Conservation (phyloP, 2,329 filamentous ascomycete species). For the Cladorrhinum sp. region DNA sequence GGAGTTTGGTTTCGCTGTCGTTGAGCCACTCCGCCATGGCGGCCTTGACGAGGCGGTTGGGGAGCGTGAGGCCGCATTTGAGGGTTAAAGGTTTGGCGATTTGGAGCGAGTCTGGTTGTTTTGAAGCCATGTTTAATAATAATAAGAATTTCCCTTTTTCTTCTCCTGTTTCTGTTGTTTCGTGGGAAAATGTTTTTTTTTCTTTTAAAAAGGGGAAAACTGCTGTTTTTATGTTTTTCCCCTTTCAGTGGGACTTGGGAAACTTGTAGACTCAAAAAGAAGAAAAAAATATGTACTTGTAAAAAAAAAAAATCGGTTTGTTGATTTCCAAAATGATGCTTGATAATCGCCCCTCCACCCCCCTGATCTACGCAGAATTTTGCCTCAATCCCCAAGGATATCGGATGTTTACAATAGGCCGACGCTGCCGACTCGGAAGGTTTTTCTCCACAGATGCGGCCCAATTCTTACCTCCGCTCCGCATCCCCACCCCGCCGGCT, state of each 20-base stretch:
- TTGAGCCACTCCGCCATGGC: conserved; percentile 48
- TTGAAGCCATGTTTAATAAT: too few species aligned
- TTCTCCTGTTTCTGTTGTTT: too few species aligned
- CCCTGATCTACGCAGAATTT: background rate
- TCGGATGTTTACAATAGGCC: background rate
- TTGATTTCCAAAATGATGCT: too few species aligned
- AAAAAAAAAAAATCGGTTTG: background rate
- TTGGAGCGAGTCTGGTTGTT: too few species aligned
- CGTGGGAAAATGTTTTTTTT: too few species aligned
- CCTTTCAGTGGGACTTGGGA: background rate
- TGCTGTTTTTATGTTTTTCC: background rate
- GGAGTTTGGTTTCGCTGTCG: conserved; percentile 39
- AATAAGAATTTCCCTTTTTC: too few species aligned
- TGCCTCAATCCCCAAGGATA: background rate
- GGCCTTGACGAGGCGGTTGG: conserved; percentile 52
- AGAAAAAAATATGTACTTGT: background rate
- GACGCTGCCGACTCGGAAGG: background rate
- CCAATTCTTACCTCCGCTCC: background rate
- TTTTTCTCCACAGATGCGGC: background rate
- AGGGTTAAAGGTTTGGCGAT: conserved; percentile 46
- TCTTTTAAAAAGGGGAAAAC: too few species aligned
- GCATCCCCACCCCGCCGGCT: background rate
- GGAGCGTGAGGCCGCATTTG: conserved; percentile 52
- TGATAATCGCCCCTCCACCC: background rate
- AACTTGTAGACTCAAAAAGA: background rate